Evolutionary conservation across 225 moss, liverwort and hornwort genomes (phyloP).

Genomic region (Marchantia polymorpha): DNA sequence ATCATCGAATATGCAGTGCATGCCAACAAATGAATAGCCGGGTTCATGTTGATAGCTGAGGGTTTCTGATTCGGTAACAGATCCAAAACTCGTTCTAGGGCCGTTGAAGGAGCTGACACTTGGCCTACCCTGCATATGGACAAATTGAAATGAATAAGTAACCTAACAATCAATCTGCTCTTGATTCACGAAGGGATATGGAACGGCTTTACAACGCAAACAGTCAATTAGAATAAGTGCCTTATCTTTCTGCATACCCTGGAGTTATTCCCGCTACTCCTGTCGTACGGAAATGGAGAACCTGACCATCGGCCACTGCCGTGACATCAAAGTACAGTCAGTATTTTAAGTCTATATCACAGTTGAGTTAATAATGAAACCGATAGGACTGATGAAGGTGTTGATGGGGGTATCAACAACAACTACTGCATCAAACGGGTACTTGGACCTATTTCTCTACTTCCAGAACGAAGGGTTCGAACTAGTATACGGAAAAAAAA

Average conservation of each 20-base stretch:
- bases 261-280: slow-evolving; percentile 77
- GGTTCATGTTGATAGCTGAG: slow-evolving; percentile 57
- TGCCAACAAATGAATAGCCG: slow-evolving; percentile 92
- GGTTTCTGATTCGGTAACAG: slow-evolving; percentile 36
- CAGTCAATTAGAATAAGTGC: neutral
- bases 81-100: slow-evolving; percentile 46
- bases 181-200: neutral
- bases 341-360: neutral
- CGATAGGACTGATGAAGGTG: neutral
- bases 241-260: slow-evolving; percentile 31
- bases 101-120: slow-evolving; percentile 42
- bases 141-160: neutral
- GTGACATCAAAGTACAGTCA: neutral
- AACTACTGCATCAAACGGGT: neutral
- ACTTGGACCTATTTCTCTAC: too few relatives aligned
- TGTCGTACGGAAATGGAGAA: slow-evolving; percentile 42
- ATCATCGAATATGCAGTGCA: slow-evolving; percentile 97
- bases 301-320: slow-evolving; percentile 78
- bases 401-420: neutral
- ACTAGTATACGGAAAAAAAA: too few relatives aligned
- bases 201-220: too few relatives aligned
- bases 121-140: slow-evolving; percentile 36
- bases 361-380: neutral
- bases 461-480: too few relatives aligned
- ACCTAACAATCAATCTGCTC: neutral